A percentile compares a stretch with the other conserved stretches of the same genome.
Evolutionary conservation across 441 rosid genomes (phyloP).

Genomic region (Populus hybrid): DNA sequence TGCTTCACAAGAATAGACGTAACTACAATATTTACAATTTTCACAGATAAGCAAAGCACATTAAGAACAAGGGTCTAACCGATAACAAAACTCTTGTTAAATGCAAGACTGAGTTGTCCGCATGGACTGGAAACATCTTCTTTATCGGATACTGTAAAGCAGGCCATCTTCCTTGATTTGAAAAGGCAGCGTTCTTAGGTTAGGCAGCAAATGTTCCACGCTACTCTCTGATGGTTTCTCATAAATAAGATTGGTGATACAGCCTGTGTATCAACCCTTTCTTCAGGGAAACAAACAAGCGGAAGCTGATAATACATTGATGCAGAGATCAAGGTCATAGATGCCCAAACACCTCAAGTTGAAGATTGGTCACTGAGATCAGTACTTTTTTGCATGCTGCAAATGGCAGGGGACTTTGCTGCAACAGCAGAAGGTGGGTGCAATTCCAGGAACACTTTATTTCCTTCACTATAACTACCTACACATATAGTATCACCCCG

Average conservation of each 20-base stretch:
- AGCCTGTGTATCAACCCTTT: constrained; percentile 8
- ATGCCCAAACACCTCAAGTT: constrained; percentile 1
- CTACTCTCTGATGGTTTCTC: not conserved
- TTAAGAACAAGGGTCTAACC: not conserved
- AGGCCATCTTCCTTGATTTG: constrained; percentile 1
- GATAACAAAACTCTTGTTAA: not conserved
- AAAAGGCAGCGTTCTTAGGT: not conserved
- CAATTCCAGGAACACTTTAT: constrained; percentile 43
- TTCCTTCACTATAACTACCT: constrained; percentile 59
- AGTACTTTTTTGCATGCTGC: constrained; percentile 24
- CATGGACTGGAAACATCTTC: constrained; percentile 1
- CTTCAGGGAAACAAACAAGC: not conserved
- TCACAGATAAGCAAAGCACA: not conserved
- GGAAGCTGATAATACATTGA: not conserved
- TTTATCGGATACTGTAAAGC: not conserved
- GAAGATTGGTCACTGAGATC: constrained; percentile 14
- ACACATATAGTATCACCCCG: constrained; percentile 84
- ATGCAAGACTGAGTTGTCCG: not conserved
- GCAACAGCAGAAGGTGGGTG: constrained; percentile 44
- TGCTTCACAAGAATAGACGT: not conserved
- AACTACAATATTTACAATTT: not conserved
- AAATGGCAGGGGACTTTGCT: constrained; percentile 37
- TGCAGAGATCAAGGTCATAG: constrained; percentile 1
- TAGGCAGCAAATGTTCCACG: not conserved
- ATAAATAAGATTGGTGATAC: not conserved